Evolutionary conservation across 148 eudicot genomes (phyloP), one percentile per base, ranked within the genome.

Genomic region (Talinum fruticosum): DNA sequence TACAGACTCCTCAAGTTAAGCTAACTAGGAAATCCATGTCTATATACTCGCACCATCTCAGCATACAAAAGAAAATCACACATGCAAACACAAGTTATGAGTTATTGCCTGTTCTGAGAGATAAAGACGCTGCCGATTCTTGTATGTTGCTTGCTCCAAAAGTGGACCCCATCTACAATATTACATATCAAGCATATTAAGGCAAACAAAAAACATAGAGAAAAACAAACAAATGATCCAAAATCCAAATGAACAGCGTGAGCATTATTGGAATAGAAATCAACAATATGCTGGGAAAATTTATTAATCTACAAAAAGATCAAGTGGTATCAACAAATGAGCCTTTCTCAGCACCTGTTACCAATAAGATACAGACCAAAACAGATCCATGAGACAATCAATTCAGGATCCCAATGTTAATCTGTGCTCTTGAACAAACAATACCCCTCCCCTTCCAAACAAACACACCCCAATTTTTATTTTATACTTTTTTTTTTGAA

Each of bases 121-220:
- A 83, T 93, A 93, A 34, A 93, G 91, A 14, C 98, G 91, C 71
- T 93, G 98, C 13, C 91, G 90, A 76, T 83, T 89, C 93, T 94
- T 94, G 89, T 92, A 94, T 54, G 98, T 94, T 18, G 98, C 98
- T 84, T 90, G 90, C 79, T 94, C 98, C 10, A 92, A 66, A 57
- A 87, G 87, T 16, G 98, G 97, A 45, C 98, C 98, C 98, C 98
- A 93, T 82, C 98, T 93, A 73, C 51, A 70, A 72, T 64, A 47
- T 72, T 2, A 65, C 49, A 68, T 44, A 74, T 36, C 14, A 3
- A 71, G 69, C 76, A 62, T 3, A 69, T 3, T 26, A 68, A 35
- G 61, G 44, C 12, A 54, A 45, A 70, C 23, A 62, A 68, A 45
- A 53, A 21, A 1, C 53, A 69, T n/a, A n/a, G 2, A 13, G 35